Percentiles rank a stretch among this genome's conserved stretches.
Evolutionary conservation across 2,329 filamentous ascomycete genomes (phyloP).

Genomic region (Pseudohalonectria lignicola): DNA sequence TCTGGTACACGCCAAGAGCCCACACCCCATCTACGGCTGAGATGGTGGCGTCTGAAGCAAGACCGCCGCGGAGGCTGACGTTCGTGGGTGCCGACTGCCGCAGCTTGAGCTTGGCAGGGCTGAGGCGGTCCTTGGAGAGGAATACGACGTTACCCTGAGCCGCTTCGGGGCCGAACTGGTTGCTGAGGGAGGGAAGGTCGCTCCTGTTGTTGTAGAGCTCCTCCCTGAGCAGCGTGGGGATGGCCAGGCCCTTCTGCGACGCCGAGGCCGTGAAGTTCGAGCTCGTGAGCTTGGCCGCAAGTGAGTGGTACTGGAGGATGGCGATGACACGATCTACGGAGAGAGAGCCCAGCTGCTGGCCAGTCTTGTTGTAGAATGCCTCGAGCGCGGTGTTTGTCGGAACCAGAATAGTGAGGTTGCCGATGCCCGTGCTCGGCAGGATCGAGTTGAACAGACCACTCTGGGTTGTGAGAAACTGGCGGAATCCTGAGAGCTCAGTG

Average conservation of each 20-base stretch:
- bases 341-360: background rate
- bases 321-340: background rate
- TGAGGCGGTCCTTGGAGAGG: slow-evolving; percentile 5
- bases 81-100: slow-evolving; percentile 5
- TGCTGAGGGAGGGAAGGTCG: slow-evolving; percentile 5
- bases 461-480: background rate
- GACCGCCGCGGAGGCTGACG: slow-evolving; percentile 7
- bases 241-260: slow-evolving; percentile 8
- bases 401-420: slow-evolving; percentile 4
- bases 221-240: slow-evolving; percentile 10
- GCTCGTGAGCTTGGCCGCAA: slow-evolving; percentile 8
- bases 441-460: background rate
- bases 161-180: slow-evolving; percentile 7
- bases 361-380: slow-evolving; percentile 1
- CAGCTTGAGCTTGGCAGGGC: slow-evolving; percentile 5
- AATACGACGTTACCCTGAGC: slow-evolving; percentile 11
- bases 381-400: slow-evolving; percentile 7
- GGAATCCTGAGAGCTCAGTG: background rate
- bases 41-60: slow-evolving; percentile 6
- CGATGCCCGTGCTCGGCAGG: background rate
- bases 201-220: slow-evolving; percentile 10
- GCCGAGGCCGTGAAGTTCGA: slow-evolving; percentile 7
- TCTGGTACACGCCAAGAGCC: slow-evolving; percentile 10
- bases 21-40: slow-evolving; percentile 8
- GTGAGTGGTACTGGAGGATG: slow-evolving; percentile 8